These are phyloP conservation scores for Plasmodium vivax DNA, from an alignment of 169 alveolate genomes.

Conservation along the genomic window DNA sequence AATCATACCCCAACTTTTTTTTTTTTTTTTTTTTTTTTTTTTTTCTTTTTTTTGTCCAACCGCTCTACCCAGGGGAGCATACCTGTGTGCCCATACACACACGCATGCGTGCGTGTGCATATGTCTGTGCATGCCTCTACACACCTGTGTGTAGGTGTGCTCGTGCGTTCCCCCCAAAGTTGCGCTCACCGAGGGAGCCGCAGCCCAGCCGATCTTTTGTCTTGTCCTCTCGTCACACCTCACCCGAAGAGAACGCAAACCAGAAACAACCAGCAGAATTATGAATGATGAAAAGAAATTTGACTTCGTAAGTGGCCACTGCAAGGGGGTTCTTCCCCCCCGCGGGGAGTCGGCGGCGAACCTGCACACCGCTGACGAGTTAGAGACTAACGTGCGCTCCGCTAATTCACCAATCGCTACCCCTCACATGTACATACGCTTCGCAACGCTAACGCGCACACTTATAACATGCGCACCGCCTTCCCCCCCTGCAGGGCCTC, in stretches of 20 bases:
- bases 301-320: slow-evolving; percentile 26
- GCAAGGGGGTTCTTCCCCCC: neutral
- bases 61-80: neutral
- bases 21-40: too few species aligned
- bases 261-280: neutral
- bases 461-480: neutral
- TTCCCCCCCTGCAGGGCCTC: slow-evolving; percentile 14
- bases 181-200: neutral
- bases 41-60: neutral
- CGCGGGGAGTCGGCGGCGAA: neutral
- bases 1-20: neutral
- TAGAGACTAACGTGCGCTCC: too few species aligned
- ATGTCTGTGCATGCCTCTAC: neutral
- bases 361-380: neutral
- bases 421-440: too few species aligned
- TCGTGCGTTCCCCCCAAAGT: neutral
- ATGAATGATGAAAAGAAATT: slow-evolving; percentile 52
- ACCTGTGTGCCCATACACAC: neutral
- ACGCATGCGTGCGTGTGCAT: neutral
- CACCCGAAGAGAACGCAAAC: neutral
- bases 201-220: neutral
- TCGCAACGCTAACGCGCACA: too few species aligned
- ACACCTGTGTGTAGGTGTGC: neutral
- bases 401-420: too few species aligned
- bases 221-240: neutral